Base-by-base conservation (phyloP, 257 asterid species). In the Fraxinus quadrangulata region DNA sequence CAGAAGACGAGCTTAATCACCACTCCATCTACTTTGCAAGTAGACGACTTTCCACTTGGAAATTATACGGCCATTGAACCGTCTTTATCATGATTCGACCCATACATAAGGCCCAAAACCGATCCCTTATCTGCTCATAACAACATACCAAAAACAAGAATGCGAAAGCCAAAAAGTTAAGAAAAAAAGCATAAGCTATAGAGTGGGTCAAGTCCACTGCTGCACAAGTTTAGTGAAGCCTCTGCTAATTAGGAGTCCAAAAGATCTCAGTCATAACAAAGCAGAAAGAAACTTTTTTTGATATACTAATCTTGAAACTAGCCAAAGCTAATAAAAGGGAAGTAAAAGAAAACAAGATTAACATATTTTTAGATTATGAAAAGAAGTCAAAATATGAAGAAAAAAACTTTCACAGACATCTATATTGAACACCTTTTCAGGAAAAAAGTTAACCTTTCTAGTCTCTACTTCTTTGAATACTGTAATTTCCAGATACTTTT, bases 381-480 rank as follows among this genome's bases (percentile, higher is more conserved):
- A 36, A 36, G 40, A 36, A 36, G 40, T 36, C 40, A 36, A 5
- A 5, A 6, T 6, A 36, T 36, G 7, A 36, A 36, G 9, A 4
- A 36, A 10, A 42, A 45, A 10, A 10, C 17, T 45, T 45, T 30
- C n/a, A 68, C 72, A 23, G 23, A 68, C 72, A 68, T 68, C 72
- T 30, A 28, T 30, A 33, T 13, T 68, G 72, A 16, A 16, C 42
- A 28, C 45, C 37, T 68, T 68, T 68, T 68, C 82, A 42, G 39
- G 8, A 42, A 13, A 42, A 42, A 42, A 42, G 51, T 42, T 11
- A 42, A 42, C 17, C 51, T 42, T 42, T 42, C 51, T 8, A 42
- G 51, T 42, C 16, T 42, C 16, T 9, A 42, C 51, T 13, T 0
- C 51, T 13, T 2, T 49, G 59, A 66, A 73, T 3, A 49, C 21